Percentiles rank a stretch among this genome's conserved stretches.
Conservation (phyloP, 148 eudicot species). For the Chenopodium quinoa region DNA sequence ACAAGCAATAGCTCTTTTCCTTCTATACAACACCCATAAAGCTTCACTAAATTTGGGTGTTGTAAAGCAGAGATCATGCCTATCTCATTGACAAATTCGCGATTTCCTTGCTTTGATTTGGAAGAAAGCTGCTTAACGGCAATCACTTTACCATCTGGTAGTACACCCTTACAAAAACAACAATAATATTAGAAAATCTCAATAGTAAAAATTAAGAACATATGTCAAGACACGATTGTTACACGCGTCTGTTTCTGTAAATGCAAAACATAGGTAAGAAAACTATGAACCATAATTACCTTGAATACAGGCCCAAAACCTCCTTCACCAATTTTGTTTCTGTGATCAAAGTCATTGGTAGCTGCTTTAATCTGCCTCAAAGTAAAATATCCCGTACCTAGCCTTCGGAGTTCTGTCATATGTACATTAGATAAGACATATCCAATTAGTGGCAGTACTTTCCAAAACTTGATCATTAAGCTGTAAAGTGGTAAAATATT, state of each 20-base stretch:
- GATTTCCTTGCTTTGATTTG: conserved; percentile 79
- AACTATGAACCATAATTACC: conserved; percentile 33
- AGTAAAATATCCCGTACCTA: conserved; percentile 73
- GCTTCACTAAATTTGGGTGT: conserved; percentile 85
- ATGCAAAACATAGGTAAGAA: background rate
- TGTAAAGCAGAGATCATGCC: conserved; percentile 91
- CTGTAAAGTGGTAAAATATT: background rate
- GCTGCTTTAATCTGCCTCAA: conserved; percentile 78
- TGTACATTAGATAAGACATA: background rate
- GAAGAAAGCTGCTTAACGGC: conserved; percentile 93
- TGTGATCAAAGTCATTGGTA: conserved; percentile 56
- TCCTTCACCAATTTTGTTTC: conserved; percentile 86
- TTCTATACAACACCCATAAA: conserved; percentile 80
- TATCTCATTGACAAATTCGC: conserved; percentile 73
- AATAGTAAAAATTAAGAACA: background rate
- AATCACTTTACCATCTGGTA: conserved; percentile 63
- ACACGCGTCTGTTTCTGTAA: background rate
- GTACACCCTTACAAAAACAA: conserved; percentile 48
- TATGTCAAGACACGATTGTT: background rate
- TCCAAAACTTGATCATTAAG: background rate
- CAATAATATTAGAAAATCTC: background rate
- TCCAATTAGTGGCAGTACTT: too few relatives aligned
- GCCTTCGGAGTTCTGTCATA: conserved; percentile 53
- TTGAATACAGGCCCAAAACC: conserved; percentile 94
- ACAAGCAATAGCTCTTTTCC: conserved; percentile 67